Conservation (phyloP, 1,284 basidiomycete genomes). For the Melampsora americana region DNA sequence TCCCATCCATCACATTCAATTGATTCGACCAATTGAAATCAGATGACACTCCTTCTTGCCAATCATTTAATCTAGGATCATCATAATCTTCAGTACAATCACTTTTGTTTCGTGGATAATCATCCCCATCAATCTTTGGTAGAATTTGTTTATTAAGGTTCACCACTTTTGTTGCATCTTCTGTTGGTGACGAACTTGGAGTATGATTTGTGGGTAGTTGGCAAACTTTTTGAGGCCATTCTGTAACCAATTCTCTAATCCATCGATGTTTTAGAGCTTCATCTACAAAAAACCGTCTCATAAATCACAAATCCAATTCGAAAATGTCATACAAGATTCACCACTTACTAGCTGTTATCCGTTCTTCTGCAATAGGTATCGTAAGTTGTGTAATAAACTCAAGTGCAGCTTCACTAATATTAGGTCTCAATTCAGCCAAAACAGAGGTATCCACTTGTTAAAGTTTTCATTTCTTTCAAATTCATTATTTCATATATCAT, state of each 20-base stretch:
- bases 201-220: background rate
- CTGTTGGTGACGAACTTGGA: too few species aligned
- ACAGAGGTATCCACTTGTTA: background rate
- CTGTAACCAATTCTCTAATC: background rate
- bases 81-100: too few species aligned
- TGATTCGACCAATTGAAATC: too few species aligned
- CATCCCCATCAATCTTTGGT: too few species aligned
- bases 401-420: constrained; percentile 5
- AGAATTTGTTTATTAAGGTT: too few species aligned
- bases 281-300: background rate
- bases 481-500: too few species aligned
- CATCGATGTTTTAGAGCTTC: background rate
- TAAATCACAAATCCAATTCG: background rate
- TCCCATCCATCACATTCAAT: too few species aligned
- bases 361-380: background rate
- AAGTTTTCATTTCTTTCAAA: too few species aligned
- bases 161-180: too few species aligned
- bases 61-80: too few species aligned
- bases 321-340: background rate
- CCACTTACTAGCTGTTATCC: background rate
- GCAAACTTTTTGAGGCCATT: background rate
- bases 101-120: too few species aligned
- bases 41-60: too few species aligned
- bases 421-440: background rate
- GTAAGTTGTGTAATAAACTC: background rate